phyloP scores from a whole-genome alignment of 2,329 filamentous ascomycete species.

The Fusarium sacchari region DNA sequence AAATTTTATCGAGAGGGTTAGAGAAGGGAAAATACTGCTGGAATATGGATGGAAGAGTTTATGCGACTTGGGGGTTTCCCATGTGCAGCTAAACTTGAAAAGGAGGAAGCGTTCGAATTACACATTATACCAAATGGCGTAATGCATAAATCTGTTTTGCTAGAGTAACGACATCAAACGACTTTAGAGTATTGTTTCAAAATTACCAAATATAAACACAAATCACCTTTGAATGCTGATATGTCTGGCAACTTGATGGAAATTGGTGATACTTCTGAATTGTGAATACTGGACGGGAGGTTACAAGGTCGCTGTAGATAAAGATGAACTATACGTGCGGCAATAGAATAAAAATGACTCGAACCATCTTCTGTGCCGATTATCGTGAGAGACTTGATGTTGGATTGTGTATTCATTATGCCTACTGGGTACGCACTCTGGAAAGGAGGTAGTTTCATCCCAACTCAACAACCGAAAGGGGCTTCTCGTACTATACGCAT shows the following conservation, averaged over 20 bases:
- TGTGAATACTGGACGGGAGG: rapidly evolving
- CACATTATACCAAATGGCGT: neutral
- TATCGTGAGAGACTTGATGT: neutral
- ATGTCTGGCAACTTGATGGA: too few species aligned
- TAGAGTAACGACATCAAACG: conserved; percentile 10
- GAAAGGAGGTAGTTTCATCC: neutral
- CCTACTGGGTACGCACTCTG: rapidly evolving
- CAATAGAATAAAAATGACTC: rapidly evolving
- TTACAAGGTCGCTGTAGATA: rapidly evolving
- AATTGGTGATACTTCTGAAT: rapidly evolving
- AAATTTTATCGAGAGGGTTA: conserved; percentile 74
- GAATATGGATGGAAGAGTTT: neutral
- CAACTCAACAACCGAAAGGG: rapidly evolving
- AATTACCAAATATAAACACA: neutral
- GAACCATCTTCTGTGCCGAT: rapidly evolving
- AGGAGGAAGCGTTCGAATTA: conserved; percentile 10
- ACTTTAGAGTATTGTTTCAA: neutral
- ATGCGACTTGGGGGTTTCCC: neutral
- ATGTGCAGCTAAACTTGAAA: neutral
- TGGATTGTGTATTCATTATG: neutral
- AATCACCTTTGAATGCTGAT: neutral
- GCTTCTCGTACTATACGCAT: neutral
- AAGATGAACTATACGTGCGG: rapidly evolving
- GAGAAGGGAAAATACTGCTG: neutral
- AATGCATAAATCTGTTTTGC: conserved; percentile 6